Conservation (phyloP, 805 yeast genomes). For the Isabelozyma gotoi region DNA sequence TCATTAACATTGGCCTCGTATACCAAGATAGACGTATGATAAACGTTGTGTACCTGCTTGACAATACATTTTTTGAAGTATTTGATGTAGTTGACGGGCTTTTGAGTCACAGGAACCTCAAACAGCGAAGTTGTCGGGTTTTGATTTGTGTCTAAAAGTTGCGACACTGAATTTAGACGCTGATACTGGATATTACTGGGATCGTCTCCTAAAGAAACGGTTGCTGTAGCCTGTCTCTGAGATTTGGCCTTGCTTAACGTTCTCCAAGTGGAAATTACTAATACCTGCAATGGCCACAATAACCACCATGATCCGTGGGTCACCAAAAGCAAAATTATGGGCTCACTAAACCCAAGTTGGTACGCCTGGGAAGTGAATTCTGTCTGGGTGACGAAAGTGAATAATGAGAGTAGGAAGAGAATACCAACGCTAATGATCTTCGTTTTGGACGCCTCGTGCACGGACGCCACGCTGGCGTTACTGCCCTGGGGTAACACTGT, state of each 20-base stretch:
- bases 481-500: constrained; percentile 27
- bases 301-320: constrained; percentile 81
- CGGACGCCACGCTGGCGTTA: constrained; percentile 18
- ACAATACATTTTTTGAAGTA: constrained; percentile 38
- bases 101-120: constrained; percentile 5
- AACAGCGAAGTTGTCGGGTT: neutral
- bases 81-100: constrained; percentile 12
- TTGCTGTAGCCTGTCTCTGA: constrained; percentile 1
- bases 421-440: constrained; percentile 34
- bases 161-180: constrained; percentile 28
- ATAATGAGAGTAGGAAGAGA: constrained; percentile 34
- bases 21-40: constrained; percentile 43
- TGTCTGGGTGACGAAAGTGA: constrained; percentile 75
- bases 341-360: constrained; percentile 59
- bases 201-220: constrained; percentile 9
- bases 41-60: constrained; percentile 43
- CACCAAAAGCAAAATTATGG: constrained; percentile 59
- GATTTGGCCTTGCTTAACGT: constrained; percentile 26
- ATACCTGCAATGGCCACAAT: constrained; percentile 69
- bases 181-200: constrained; percentile 20
- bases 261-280: constrained; percentile 47
- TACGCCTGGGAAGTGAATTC: constrained; percentile 75
- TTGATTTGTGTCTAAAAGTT: constrained; percentile 16
- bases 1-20: constrained; percentile 39
- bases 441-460: constrained; percentile 29